Evolutionary conservation across 2,329 filamentous ascomycete species (phyloP).

Genomic region (Colletotrichum sp.): DNA sequence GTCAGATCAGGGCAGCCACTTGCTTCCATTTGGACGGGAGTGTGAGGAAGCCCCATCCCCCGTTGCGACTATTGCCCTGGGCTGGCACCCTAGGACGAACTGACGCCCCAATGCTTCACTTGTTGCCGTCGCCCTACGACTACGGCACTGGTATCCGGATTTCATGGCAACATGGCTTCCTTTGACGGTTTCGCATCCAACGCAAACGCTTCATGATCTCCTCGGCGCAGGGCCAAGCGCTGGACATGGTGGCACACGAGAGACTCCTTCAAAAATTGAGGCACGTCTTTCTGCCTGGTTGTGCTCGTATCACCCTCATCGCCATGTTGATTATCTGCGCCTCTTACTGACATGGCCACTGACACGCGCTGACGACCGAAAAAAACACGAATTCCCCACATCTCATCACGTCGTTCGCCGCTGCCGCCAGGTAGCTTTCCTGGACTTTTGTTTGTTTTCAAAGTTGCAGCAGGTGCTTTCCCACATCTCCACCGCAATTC

Average conservation of each 20-base stretch:
- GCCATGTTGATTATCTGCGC: not conserved
- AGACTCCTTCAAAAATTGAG: not conserved
- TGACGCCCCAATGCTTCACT: not conserved
- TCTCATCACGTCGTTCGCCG: not conserved
- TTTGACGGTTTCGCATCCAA: not conserved
- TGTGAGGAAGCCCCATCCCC: not conserved
- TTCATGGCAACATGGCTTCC: not conserved
- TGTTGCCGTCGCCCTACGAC: not conserved
- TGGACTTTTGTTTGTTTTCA: not conserved
- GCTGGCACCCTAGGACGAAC: not conserved
- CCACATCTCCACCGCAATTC: not conserved
- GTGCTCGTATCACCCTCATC: conserved; percentile 5
- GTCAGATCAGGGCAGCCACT: not conserved
- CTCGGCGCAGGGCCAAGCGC: not conserved
- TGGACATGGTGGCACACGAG: not conserved
- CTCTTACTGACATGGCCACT: not conserved
- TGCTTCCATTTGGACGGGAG: not conserved
- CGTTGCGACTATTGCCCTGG: not conserved
- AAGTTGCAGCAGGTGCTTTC: not conserved
- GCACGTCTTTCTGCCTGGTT: not conserved
- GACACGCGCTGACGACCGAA: not conserved
- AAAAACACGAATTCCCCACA: not conserved
- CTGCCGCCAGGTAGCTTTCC: not conserved
- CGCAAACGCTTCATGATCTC: not conserved
- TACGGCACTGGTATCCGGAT: not conserved